Percentiles rank a stretch among this genome's conserved stretches.
These are phyloP conservation scores for Chrysanthemum makinoi DNA, from an alignment of 129 eudicot genomes.

Conservation along the genomic window DNA sequence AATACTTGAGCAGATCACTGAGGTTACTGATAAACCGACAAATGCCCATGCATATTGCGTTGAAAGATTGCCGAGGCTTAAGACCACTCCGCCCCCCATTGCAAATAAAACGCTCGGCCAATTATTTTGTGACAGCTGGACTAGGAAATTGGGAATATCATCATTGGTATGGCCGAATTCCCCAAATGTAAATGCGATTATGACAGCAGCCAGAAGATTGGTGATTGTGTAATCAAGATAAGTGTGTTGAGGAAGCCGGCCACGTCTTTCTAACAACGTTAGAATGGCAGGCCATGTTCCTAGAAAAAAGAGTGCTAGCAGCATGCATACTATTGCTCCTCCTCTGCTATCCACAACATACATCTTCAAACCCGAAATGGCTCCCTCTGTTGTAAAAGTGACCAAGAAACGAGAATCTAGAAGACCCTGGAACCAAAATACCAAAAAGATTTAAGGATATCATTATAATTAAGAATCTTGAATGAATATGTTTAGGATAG, in stretches of 20 bases:
- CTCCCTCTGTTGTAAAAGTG: slow-evolving; percentile 22
- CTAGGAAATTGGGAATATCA: slow-evolving; percentile 58
- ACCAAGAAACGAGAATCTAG: slow-evolving; percentile 17
- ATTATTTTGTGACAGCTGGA: slow-evolving; percentile 75
- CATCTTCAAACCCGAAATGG: slow-evolving; percentile 45
- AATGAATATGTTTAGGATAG: background rate
- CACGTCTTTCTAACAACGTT: slow-evolving; percentile 76
- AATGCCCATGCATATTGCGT: slow-evolving; percentile 85
- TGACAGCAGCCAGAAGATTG: slow-evolving; percentile 76
- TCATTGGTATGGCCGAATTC: slow-evolving; percentile 57
- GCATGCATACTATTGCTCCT: slow-evolving; percentile 89
- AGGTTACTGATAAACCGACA: slow-evolving; percentile 75
- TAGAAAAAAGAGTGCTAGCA: slow-evolving; percentile 60
- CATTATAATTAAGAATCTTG: background rate
- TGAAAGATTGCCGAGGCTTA: slow-evolving; percentile 65
- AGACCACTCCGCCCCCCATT: slow-evolving; percentile 74
- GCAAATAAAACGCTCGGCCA: slow-evolving; percentile 84
- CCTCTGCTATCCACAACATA: slow-evolving; percentile 82
- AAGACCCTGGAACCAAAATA: slow-evolving; percentile 25
- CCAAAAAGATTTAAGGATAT: slow-evolving; percentile 1
- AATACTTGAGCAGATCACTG: slow-evolving; percentile 60
- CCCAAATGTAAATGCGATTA: slow-evolving; percentile 83
- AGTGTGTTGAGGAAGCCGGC: slow-evolving; percentile 93
- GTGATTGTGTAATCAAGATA: slow-evolving; percentile 85
- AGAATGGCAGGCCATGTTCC: slow-evolving; percentile 95